phyloP scores from a whole-genome alignment of 2,329 filamentous ascomycete species.

The Ophiognomonia clavigignenti-juglandacearum region DNA sequence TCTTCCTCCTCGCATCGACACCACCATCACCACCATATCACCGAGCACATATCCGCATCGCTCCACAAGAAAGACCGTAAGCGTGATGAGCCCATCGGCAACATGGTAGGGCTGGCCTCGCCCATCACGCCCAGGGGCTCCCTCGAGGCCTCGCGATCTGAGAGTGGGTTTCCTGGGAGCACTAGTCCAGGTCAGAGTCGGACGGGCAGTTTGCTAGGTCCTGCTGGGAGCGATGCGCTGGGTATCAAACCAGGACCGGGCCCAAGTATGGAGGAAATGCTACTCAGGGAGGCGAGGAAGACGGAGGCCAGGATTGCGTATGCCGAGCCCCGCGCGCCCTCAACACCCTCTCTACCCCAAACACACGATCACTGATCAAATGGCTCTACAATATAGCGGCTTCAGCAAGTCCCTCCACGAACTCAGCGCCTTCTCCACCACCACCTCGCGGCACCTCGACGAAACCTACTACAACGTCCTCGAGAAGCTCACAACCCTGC shows the following conservation, averaged over 20 bases:
- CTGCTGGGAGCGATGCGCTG: slow-evolving; percentile 21
- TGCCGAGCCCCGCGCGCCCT: slow-evolving; percentile 19
- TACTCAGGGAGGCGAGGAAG: slow-evolving; percentile 37
- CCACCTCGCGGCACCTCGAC: slow-evolving; percentile 62
- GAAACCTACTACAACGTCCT: slow-evolving; percentile 70
- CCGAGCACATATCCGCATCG: slow-evolving; percentile 26
- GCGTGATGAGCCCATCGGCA: slow-evolving; percentile 29
- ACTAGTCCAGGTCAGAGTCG: slow-evolving; percentile 39
- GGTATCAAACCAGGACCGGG: slow-evolving; percentile 13
- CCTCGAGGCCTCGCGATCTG: slow-evolving; percentile 40
- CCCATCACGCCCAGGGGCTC: slow-evolving; percentile 29
- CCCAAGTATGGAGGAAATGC: slow-evolving; percentile 32
- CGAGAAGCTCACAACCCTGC: slow-evolving; percentile 61
- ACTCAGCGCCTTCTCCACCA: slow-evolving; percentile 55
- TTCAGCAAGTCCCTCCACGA: slow-evolving; percentile 47
- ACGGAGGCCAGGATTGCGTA: slow-evolving; percentile 36
- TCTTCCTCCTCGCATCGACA: slow-evolving; percentile 28
- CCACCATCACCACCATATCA: slow-evolving; percentile 6
- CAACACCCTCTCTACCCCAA: slow-evolving; percentile 9
- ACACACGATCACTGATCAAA: slow-evolving; percentile 6
- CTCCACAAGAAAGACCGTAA: slow-evolving; percentile 29
- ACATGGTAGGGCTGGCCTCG: slow-evolving; percentile 17
- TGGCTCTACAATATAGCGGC: slow-evolving; percentile 33
- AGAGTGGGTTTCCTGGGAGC: slow-evolving; percentile 36
- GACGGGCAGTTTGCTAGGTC: slow-evolving; percentile 34